Evolutionary conservation across 192 early-diverging fungal genomes (phyloP).

Genomic region (Coemansia sp.): DNA sequence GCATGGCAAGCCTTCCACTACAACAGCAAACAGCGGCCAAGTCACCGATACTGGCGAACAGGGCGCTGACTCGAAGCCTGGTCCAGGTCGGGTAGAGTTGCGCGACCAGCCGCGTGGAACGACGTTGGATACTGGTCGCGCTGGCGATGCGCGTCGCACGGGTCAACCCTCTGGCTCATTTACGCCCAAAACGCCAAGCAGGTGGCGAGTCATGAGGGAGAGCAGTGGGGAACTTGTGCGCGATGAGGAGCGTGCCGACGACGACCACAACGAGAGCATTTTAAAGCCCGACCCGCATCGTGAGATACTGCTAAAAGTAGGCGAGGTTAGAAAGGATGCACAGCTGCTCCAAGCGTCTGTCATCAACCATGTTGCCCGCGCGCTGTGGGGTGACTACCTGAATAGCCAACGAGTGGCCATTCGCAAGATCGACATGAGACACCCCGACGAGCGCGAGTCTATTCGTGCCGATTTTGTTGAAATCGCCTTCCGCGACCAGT

Average conservation of each 20-base stretch:
- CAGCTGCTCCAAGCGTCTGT: conserved; percentile 44
- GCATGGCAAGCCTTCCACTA: neutral
- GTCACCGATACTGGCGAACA: conserved; percentile 1
- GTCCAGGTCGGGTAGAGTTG: conserved; percentile 7
- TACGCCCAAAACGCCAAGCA: conserved; percentile 3
- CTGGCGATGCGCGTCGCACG: neutral
- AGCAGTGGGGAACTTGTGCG: neutral
- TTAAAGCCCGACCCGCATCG: conserved; percentile 28
- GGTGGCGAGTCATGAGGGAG: conserved; percentile 9
- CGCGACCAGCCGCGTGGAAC: conserved; percentile 4
- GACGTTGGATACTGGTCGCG: neutral
- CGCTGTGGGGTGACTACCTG: conserved; percentile 47
- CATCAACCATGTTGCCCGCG: conserved; percentile 27
- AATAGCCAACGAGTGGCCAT: conserved; percentile 40
- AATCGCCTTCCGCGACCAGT: conserved; percentile 85
- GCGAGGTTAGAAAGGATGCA: conserved; percentile 45
- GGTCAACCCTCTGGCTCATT: neutral
- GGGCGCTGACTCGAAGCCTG: conserved; percentile 4
- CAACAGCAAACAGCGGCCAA: conserved; percentile 8
- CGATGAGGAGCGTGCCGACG: conserved; percentile 7
- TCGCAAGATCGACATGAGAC: conserved; percentile 63
- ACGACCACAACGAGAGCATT: conserved; percentile 12
- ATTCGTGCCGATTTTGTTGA: conserved; percentile 83
- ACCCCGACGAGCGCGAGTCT: conserved; percentile 37
- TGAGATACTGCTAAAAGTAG: conserved; percentile 47